Evolutionary conservation across 768 basidiomycete species (phyloP).

Genomic region (Psilocybe cubensis): DNA sequence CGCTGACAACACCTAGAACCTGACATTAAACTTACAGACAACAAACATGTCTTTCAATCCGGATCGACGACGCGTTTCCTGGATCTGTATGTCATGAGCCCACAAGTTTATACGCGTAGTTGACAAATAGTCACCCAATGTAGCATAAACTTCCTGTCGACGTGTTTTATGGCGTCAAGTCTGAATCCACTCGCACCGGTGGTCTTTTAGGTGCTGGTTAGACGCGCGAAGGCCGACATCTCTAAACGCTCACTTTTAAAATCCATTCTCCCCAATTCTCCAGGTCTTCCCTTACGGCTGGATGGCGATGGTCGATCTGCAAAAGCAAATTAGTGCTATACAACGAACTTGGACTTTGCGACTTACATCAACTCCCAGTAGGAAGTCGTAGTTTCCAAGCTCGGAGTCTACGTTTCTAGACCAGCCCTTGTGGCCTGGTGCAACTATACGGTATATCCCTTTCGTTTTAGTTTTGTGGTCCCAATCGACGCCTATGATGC

Average conservation of each 20-base stretch:
- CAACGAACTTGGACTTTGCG: not conserved
- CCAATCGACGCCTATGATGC: slow-evolving; percentile 74
- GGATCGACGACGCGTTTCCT: slow-evolving; percentile 47
- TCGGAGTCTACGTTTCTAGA: slow-evolving; percentile 80
- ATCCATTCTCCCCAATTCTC: slow-evolving; percentile 82
- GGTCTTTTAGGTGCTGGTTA: slow-evolving; percentile 42
- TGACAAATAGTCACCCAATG: slow-evolving; percentile 64
- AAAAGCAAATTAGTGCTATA: slow-evolving; percentile 6
- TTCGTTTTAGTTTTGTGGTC: slow-evolving; percentile 68
- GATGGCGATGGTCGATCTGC: slow-evolving; percentile 85
- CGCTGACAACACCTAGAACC: not conserved
- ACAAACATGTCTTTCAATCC: slow-evolving; percentile 59
- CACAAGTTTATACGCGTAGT: no score
- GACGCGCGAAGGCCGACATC: slow-evolving; percentile 3
- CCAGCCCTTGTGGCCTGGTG: slow-evolving; percentile 75
- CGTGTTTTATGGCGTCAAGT: slow-evolving; percentile 92
- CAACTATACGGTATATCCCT: slow-evolving; percentile 74
- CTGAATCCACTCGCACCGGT: slow-evolving; percentile 78
- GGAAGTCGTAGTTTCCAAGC: slow-evolving; percentile 87
- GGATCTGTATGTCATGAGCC: slow-evolving; percentile 46
- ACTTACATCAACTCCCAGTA: slow-evolving; percentile 74
- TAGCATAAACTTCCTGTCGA: slow-evolving; percentile 70
- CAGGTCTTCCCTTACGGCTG: slow-evolving; percentile 76
- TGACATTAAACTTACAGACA: slow-evolving; percentile 39
- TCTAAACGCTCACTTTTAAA: slow-evolving; percentile 40